Evolutionary conservation across 2,329 filamentous ascomycete species (phyloP), one percentile per base, ranked within the genome.

Genomic region (Arthrobotrys musiformis): DNA sequence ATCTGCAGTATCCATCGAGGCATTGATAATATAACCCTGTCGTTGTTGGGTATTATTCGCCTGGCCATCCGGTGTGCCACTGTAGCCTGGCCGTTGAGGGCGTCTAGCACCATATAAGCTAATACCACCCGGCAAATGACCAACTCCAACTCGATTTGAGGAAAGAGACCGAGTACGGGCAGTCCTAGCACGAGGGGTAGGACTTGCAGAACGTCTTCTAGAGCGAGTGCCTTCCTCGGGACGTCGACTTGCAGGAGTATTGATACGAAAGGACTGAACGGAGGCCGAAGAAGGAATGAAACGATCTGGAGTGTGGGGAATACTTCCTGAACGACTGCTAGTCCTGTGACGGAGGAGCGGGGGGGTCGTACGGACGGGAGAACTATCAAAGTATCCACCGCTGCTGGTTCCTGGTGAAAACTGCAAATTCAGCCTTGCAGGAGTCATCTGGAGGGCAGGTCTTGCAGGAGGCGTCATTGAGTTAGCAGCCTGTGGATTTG

Each of bases 1-100:
- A 63, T 83, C 84, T 42, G 86, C 84, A 17, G 70, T 35, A 88
- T 82, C 80, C 90, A 91, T 63, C 85, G 85, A 52, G 87, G 89
- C 33, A 84, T 86, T 81, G 88, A 88, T 80, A 88, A 83, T 4
- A 54, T 67, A 70, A 2, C 76, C 68, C 46, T 56, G 60, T n/a
- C 60, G 58, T 4, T 17, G 35, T 22, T 62, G 67, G 8, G 13
- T n/a, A n/a, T 17, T 17, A 28, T 3, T 50, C 8, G 42, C 11
- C 5, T 48, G 24, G 7, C 33, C 4, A n/a, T 67, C 67, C 4
- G 33, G 37, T 2, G 24, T n/a, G 19, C 50, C 40, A 5, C 30
- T 35, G 15, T 52, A 48, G 8, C 17, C 26, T 2, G 13, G 15
- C 19, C 61, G 63, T 28, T 80, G 79, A 54, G 78, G 75, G 19